Evolutionary conservation across 163 green algal genomes (phyloP), one percentile per base, ranked within the genome.

Genomic region (Scenedesmus sp.): DNA sequence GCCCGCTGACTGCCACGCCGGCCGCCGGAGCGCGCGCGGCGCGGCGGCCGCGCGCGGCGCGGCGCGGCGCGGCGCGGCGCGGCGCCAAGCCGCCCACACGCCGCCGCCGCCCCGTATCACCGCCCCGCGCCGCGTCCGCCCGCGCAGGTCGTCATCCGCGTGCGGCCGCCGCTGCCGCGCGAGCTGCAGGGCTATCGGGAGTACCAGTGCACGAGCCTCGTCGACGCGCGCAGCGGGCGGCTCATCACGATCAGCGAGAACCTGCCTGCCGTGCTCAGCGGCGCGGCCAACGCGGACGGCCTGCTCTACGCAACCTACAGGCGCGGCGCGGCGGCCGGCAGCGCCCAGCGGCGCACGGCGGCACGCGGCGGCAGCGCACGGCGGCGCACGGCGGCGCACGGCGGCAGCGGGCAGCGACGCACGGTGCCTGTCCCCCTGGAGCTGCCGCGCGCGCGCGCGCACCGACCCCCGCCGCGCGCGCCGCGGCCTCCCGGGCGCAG

Each of bases 71-170:
- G n/a, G n/a, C n/a, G n/a, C n/a, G n/a, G n/a, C n/a, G n/a, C n/a
- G n/a, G n/a, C n/a, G n/a, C n/a, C n/a, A n/a, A n/a, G n/a, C n/a
- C n/a, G n/a, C n/a, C n/a, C n/a, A n/a, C n/a, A n/a, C n/a, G n/a
- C n/a, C n/a, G n/a, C n/a, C n/a, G n/a, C n/a, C n/a, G n/a, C n/a
- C n/a, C n/a, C n/a, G n/a, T n/a, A n/a, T n/a, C n/a, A n/a, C n/a
- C n/a, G n/a, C n/a, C n/a, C n/a, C n/a, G n/a, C n/a, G n/a, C n/a
- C n/a, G n/a, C n/a, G n/a, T n/a, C n/a, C n/a, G n/a, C n/a, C n/a
- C n/a, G 17, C 60, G 69, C 86, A 98, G 94, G 94, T 98, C 13
- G 90, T 98, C 34, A 89, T 98, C 11, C 88, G 95, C n/a, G 89
- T 99, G 29, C 86, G 95, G 17, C 95, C 95, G 2, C 92, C 95